Evolutionary conservation across 2,329 filamentous ascomycete genomes (phyloP), one percentile per base, ranked within the genome.

Genomic region (Cercospora sesami): DNA sequence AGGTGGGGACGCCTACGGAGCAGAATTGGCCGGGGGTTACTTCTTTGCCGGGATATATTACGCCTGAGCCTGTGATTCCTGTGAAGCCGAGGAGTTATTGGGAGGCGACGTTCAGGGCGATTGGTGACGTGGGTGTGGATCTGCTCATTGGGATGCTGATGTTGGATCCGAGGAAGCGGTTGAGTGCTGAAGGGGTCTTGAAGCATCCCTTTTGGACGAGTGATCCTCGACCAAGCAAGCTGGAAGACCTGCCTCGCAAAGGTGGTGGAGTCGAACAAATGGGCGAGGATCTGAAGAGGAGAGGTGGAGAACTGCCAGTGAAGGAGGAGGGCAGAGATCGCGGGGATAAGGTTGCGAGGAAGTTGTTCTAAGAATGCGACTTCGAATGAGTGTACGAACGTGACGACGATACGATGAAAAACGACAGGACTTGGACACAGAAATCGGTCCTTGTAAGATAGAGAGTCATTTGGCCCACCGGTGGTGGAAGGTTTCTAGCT

Each of bases 1-100:
- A 90, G 64, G 89, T 98, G 71, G 95, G 95, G 67, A 96, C 93
- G 0, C 95, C 95, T 0, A 95, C 89, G 4, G 95, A 99, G 78
- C 92, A 95, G 16, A 94, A 93, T 78, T 99, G 95, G 95, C 94
- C 95, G 0, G 94, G 94, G 30, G 94, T 99, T 7, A 89, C 89
- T 4, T 88, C 88, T 71, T 83, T 99, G 10, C 88, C 89, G 14
- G 90, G 90, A 68, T 99, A 95, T 80, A 87, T 93, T n/a, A 86
- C 91, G 1, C 86, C 90, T 1, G 86, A 87, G 69, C 85, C 88
- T 69, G 72, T 81, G 82, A 87, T 74, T 74, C 92, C 79, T 1
- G 72, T 86, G 23, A 86, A 87, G 70, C 87, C 88, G 1, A 86
- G 87, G 69, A 89, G 91, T 65, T 90, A 90, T 76, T 97, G 92